phyloP scores from a whole-genome alignment of 371 early-diverging fungal genomes.

The Actinomortierella ambigua region DNA sequence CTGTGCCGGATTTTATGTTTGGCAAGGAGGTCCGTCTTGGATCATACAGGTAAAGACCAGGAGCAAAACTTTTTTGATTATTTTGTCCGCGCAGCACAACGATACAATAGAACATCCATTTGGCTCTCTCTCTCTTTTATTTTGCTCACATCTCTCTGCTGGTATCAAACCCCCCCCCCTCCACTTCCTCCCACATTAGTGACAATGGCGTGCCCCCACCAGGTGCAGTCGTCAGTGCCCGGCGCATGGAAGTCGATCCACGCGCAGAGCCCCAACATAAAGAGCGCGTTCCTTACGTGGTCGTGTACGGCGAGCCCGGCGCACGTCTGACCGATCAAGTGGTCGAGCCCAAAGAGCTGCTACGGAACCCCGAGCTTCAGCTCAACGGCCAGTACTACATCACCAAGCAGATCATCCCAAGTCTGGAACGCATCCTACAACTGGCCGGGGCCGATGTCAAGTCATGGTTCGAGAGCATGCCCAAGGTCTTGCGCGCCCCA shows the following conservation, averaged over 20 bases:
- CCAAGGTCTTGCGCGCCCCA: constrained; percentile 48
- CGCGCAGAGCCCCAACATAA: constrained; percentile 84
- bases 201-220: constrained; percentile 59
- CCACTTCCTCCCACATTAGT: no score
- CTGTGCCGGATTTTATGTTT: constrained; percentile 81
- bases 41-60: constrained; percentile 54
- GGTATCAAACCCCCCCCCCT: no score
- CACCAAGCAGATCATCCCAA: constrained; percentile 82
- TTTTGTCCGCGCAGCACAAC: neutral
- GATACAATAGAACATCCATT: no score
- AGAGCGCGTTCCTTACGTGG: constrained; percentile 89
- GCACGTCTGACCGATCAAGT: constrained; percentile 74
- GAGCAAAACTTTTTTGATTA: neutral
- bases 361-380: constrained; percentile 61
- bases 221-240: constrained; percentile 74
- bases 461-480: constrained; percentile 72
- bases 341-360: constrained; percentile 68
- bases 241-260: constrained; percentile 68
- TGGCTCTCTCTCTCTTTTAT: no score
- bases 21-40: constrained; percentile 86
- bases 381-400: constrained; percentile 85
- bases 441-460: constrained; percentile 78
- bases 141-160: no score
- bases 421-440: constrained; percentile 77
- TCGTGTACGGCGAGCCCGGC: constrained; percentile 70